Evolutionary conservation across 2,329 filamentous ascomycete species (phyloP).

Genomic region (Epichloe typhina): DNA sequence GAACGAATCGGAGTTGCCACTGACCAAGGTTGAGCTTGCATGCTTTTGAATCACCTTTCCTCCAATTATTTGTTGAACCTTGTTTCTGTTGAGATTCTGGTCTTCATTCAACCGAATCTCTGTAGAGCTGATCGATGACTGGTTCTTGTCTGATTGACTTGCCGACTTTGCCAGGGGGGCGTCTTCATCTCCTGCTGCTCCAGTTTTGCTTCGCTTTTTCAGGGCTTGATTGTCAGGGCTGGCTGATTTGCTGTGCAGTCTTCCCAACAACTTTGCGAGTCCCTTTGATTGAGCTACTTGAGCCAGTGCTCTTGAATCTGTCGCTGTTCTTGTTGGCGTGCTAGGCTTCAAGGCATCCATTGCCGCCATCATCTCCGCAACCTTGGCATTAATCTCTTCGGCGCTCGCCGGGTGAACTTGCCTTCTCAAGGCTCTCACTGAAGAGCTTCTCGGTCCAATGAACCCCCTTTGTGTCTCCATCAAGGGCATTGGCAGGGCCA

Average conservation of each 20-base stretch:
- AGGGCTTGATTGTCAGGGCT: conserved; percentile 9
- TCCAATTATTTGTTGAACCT: conserved; percentile 14
- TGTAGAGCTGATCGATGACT: conserved; percentile 17
- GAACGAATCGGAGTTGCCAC: not conserved
- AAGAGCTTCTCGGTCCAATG: not conserved
- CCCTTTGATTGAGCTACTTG: conserved; percentile 19
- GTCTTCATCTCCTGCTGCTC: not conserved
- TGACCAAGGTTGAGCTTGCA: not conserved
- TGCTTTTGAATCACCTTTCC: not conserved
- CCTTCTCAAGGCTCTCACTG: not conserved
- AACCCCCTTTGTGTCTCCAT: not conserved
- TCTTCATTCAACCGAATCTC: conserved; percentile 23
- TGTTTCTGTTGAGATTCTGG: conserved; percentile 20
- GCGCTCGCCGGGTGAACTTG: conserved; percentile 4
- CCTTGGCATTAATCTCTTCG: conserved; percentile 20
- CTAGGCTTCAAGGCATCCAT: conserved; percentile 21
- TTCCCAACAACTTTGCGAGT: conserved; percentile 21
- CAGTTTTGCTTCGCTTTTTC: not conserved
- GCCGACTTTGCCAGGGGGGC: not conserved
- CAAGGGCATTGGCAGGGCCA: not conserved
- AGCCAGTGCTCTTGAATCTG: conserved; percentile 13
- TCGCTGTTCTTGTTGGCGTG: conserved; percentile 4
- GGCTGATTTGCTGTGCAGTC: conserved; percentile 16
- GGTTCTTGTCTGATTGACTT: not conserved
- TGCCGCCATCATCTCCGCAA: conserved; percentile 23